Evolutionary conservation across 192 early-diverging fungal genomes (phyloP).

Genomic region (Spizellomyces punctatus): DNA sequence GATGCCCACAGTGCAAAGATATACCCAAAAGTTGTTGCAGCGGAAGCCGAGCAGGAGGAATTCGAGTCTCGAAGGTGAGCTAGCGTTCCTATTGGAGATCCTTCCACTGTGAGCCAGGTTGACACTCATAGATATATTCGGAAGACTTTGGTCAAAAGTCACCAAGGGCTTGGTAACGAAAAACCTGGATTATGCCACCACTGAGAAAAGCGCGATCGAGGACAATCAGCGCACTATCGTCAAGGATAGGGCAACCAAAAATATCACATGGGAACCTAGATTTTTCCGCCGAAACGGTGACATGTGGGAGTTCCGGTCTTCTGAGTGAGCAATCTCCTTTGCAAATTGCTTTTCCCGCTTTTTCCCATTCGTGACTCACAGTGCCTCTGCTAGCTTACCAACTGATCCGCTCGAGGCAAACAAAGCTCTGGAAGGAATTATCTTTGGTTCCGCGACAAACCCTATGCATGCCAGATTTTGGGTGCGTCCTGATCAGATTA

Average conservation of each 20-base stretch:
- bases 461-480: slow-evolving; percentile 25
- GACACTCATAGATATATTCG: background rate
- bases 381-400: slow-evolving; percentile 6
- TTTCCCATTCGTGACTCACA: background rate
- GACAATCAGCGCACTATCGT: slow-evolving; percentile 65
- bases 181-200: slow-evolving; percentile 64
- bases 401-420: slow-evolving; percentile 12
- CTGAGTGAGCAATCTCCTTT: background rate
- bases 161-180: slow-evolving; percentile 54
- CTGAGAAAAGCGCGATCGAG: slow-evolving; percentile 68
- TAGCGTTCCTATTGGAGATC: background rate
- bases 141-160: slow-evolving; percentile 63
- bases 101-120: background rate
- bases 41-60: slow-evolving; percentile 70
- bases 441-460: slow-evolving; percentile 14
- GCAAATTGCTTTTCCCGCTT: background rate
- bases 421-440: slow-evolving; percentile 5
- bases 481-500: background rate
- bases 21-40: slow-evolving; percentile 69
- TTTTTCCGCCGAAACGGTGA: slow-evolving; percentile 58
- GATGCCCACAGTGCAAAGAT: slow-evolving; percentile 69
- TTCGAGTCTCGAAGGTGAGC: slow-evolving; percentile 79
- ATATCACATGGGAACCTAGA: slow-evolving; percentile 53
- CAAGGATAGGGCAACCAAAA: slow-evolving; percentile 51
- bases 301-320: slow-evolving; percentile 24